A percentile compares a stretch with the other conserved stretches of the same genome.
phyloP scores from a whole-genome alignment of 257 asterid genomes.

The Nicotiana tomentosiformis region DNA sequence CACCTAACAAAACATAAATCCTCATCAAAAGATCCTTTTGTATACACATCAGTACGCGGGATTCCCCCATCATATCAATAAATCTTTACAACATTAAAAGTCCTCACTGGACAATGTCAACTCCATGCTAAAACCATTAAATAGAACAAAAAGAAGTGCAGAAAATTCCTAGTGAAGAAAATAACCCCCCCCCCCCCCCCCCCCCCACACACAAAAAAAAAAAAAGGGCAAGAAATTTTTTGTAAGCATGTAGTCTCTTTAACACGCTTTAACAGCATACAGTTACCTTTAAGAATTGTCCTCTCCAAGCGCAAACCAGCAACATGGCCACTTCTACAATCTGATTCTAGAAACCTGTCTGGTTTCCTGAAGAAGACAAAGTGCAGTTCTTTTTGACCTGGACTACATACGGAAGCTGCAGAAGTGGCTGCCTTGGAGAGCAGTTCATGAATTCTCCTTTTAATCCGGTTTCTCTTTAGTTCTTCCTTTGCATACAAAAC shows the following conservation, averaged over 20 bases:
- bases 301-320: constrained; percentile 70
- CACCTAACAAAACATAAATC: background rate
- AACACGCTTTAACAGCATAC: background rate
- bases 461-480: constrained; percentile 74
- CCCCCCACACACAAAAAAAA: background rate
- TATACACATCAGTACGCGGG: background rate
- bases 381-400: constrained; percentile 67
- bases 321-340: constrained; percentile 41
- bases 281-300: constrained; percentile 63
- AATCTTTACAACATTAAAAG: background rate
- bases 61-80: background rate
- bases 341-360: constrained; percentile 58
- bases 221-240: background rate
- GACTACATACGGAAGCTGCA: constrained; percentile 24
- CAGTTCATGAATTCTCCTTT: constrained; percentile 79
- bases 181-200: background rate
- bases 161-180: background rate
- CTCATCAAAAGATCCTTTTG: background rate
- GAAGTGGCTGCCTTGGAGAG: constrained; percentile 64
- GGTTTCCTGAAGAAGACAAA: constrained; percentile 85
- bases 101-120: background rate
- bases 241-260: background rate
- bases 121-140: constrained; percentile 6
- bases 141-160: background rate
- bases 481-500: constrained; percentile 47